phyloP scores from a whole-genome alignment of 2,329 filamentous ascomycete genomes.

The Botryosphaeria dothidea region DNA sequence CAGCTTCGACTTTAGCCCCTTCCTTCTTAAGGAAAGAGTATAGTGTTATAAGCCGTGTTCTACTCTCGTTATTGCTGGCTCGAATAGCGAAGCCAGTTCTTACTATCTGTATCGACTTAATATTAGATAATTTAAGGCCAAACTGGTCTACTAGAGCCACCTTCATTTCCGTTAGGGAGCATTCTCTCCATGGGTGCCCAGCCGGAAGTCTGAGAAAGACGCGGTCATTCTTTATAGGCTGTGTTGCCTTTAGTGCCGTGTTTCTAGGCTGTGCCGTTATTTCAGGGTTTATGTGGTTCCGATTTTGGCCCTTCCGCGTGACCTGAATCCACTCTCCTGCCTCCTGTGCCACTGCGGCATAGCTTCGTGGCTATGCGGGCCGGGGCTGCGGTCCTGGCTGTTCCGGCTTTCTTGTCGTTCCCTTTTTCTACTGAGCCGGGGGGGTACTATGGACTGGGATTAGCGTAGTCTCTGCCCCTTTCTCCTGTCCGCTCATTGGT shows the following conservation, averaged over 20 bases:
- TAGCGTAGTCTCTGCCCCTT: not conserved
- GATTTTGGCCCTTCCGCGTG: not conserved
- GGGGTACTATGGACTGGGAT: not conserved
- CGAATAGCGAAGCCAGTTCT: not conserved
- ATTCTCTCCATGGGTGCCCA: not conserved
- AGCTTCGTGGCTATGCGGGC: not conserved
- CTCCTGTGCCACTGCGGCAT: not conserved
- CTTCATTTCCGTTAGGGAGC: not conserved
- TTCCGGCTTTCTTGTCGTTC: not conserved
- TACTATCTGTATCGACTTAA: not conserved
- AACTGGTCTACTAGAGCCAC: not conserved
- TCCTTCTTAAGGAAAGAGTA: not conserved
- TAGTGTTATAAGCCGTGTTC: not conserved
- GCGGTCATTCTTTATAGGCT: not conserved
- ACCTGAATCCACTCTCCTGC: not conserved
- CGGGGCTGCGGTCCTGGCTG: not conserved
- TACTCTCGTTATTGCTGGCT: not conserved
- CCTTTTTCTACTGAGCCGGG: not conserved
- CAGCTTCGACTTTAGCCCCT: not conserved
- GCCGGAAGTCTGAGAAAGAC: not conserved
- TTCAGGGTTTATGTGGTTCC: not conserved
- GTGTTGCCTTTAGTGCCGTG: not conserved
- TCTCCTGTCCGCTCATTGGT: not conserved
- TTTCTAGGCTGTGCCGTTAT: not conserved
- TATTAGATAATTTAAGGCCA: not conserved